Conservation (phyloP, 2,329 filamentous ascomycete genomes). For the Chaetomium strumarium region DNA sequence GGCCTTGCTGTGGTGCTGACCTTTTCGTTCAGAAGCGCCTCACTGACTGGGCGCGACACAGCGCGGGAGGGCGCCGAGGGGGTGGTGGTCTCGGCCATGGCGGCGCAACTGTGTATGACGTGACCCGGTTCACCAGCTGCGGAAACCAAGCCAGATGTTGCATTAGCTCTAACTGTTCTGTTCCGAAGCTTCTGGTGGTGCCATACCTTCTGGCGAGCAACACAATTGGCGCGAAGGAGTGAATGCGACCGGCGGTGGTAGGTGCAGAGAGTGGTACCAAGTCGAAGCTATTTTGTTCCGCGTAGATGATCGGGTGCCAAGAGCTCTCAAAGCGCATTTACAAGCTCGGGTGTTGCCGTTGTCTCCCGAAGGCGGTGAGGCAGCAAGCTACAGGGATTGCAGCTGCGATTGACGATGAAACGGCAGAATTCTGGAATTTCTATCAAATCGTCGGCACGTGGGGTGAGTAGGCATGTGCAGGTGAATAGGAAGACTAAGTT, state of each 20-base stretch:
- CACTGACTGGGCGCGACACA: constrained; percentile 83
- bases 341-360: constrained; percentile 24
- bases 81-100: constrained; percentile 50
- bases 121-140: constrained; percentile 3
- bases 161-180: neutral
- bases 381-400: constrained; percentile 4
- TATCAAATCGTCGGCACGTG: constrained; percentile 20
- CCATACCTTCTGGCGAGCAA: constrained; percentile 4
- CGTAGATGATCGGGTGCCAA: constrained; percentile 12
- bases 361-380: constrained; percentile 41
- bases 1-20: constrained; percentile 43
- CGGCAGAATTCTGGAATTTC: constrained; percentile 46
- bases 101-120: constrained; percentile 20
- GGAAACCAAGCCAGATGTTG: neutral
- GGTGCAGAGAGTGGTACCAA: constrained; percentile 9
- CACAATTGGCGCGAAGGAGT: constrained; percentile 8
- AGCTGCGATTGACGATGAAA: constrained; percentile 21
- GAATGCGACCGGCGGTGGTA: constrained; percentile 5
- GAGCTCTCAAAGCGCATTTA: constrained; percentile 17
- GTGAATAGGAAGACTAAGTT: neutral
- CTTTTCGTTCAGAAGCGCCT: constrained; percentile 98
- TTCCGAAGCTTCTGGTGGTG: neutral
- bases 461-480: neutral
- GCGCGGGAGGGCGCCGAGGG: constrained; percentile 56
- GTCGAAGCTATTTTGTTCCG: constrained; percentile 22